Evolutionary conservation across 2,329 filamentous ascomycete species (phyloP), one percentile per base, ranked within the genome.

Genomic region (Colletotrichum sp.): DNA sequence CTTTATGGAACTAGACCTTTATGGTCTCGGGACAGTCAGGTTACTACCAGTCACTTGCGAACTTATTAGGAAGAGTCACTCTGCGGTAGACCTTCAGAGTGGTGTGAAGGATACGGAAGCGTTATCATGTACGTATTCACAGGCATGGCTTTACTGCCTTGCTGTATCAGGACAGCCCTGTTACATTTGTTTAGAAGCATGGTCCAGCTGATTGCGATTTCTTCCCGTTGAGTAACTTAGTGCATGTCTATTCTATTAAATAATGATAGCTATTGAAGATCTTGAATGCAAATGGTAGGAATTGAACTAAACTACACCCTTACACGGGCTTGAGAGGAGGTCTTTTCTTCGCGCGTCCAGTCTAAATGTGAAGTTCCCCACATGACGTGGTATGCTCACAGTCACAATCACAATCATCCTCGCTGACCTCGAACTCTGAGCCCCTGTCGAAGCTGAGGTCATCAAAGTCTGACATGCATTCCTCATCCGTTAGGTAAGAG

Each of bases 301-400:
- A 21, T n/a, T 48, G 38, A 48, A n/a, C 9, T 48, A 48, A 0
- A n/a, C 38, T 48, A n/a, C 18, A 48, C 38, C 38, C 9, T 1
- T 48, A n/a, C 2, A 48, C 18, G 18, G 18, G 38, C 1, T 48
- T 48, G 38, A 48, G 5, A 3, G 6, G 1, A 7, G 5, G 10
- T 2, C 12, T 48, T 43, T 48, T 6, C 18, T 43, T 43, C 18
- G 38, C 38, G 38, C 34, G 6, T 36, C 34, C 34, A 36, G 13
- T 36, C 34, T 36, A 36, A 3, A 36, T 1, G 0, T 0, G 6
- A 15, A 7, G 15, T 36, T 0, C 34, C 0, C 0, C 34, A 36
- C 34, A 36, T 36, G 34, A 4, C 32, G 32, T 34, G 32, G 2
- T 3, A 15, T 34, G 32, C 13, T 34, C 13, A 34, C 12, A 34